These are phyloP conservation scores for Aspergillus aculeatus DNA, from an alignment of 2,329 filamentous ascomycete genomes.

Conservation along the genomic window DNA sequence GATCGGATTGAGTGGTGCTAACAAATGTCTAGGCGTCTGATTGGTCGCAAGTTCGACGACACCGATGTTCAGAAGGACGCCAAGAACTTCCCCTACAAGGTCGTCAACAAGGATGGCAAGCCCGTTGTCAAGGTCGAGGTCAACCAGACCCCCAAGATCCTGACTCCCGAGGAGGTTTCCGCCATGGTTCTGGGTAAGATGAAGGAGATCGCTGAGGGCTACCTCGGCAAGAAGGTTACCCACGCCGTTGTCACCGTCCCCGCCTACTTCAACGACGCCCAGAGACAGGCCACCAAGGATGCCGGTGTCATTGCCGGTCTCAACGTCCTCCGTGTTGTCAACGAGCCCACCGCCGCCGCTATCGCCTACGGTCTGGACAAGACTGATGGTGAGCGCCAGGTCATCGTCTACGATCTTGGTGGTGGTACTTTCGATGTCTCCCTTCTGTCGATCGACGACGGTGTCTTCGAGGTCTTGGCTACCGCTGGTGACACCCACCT, in stretches of 20 bases:
- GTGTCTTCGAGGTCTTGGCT: slow-evolving; percentile 91
- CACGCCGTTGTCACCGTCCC: slow-evolving; percentile 84
- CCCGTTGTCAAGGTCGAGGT: slow-evolving; percentile 73
- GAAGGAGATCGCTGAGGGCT: slow-evolving; percentile 64
- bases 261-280: slow-evolving; percentile 98
- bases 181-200: slow-evolving; percentile 68
- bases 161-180: slow-evolving; percentile 66
- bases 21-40: slow-evolving; percentile 63
- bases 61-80: slow-evolving; percentile 88
- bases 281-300: slow-evolving; percentile 95
- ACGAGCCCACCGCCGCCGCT: slow-evolving; percentile 93
- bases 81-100: slow-evolving; percentile 98
- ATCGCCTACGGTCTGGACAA: slow-evolving; percentile 93
- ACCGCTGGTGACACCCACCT: slow-evolving; percentile 96
- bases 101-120: slow-evolving; percentile 85
- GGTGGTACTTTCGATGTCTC: slow-evolving; percentile 95
- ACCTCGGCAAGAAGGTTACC: slow-evolving; percentile 60
- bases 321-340: slow-evolving; percentile 93
- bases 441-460: slow-evolving; percentile 84
- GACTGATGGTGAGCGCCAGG: slow-evolving; percentile 78
- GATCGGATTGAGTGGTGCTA: slow-evolving; percentile 4
- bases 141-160: slow-evolving; percentile 56
- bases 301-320: slow-evolving; percentile 88
- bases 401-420: slow-evolving; percentile 91
- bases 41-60: slow-evolving; percentile 79